These are phyloP conservation scores for Coemansia sp. DNA, from an alignment of 192 early-diverging fungal genomes.

Conservation along the genomic window DNA sequence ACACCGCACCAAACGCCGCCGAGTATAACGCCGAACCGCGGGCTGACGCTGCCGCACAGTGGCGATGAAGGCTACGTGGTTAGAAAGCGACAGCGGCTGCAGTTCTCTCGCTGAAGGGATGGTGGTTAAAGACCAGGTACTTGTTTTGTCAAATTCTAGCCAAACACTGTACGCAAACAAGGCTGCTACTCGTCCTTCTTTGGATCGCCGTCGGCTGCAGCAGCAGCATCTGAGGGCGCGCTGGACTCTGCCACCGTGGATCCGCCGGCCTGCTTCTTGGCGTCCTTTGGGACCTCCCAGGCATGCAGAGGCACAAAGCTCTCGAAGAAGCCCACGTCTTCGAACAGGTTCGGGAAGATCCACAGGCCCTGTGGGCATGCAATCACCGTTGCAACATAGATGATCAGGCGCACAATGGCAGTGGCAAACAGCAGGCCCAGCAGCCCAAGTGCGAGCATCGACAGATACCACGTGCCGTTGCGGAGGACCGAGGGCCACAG, in stretches of 20 bases:
- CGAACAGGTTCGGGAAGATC: slow-evolving; percentile 98
- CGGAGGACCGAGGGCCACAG: slow-evolving; percentile 84
- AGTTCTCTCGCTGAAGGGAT: slow-evolving; percentile 1
- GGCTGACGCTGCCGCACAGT: slow-evolving; percentile 29
- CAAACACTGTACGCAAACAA: background rate
- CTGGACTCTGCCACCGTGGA: background rate
- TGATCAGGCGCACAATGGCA: slow-evolving; percentile 78
- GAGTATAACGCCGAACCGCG: slow-evolving; percentile 37
- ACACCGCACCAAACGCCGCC: slow-evolving; percentile 11
- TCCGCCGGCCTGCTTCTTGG: slow-evolving; percentile 4
- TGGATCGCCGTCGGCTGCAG: slow-evolving; percentile 1
- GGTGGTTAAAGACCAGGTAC: background rate
- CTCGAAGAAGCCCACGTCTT: slow-evolving; percentile 89
- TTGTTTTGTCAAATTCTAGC: background rate
- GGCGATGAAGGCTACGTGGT: too few relatives aligned
- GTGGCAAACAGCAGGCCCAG: slow-evolving; percentile 86
- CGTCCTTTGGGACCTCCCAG: slow-evolving; percentile 64
- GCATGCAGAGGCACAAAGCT: slow-evolving; percentile 89
- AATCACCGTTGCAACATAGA: slow-evolving; percentile 72
- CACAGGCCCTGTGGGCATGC: slow-evolving; percentile 78
- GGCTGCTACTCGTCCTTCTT: slow-evolving; percentile 28
- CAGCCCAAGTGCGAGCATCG: slow-evolving; percentile 70
- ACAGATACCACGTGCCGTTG: slow-evolving; percentile 85
- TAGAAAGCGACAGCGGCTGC: slow-evolving; percentile 29
- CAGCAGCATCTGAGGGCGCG: background rate